Percentiles rank a stretch among this genome's conserved stretches.
Conservation (phyloP, 306 rosid species). For the Quercus berberidifolia region DNA sequence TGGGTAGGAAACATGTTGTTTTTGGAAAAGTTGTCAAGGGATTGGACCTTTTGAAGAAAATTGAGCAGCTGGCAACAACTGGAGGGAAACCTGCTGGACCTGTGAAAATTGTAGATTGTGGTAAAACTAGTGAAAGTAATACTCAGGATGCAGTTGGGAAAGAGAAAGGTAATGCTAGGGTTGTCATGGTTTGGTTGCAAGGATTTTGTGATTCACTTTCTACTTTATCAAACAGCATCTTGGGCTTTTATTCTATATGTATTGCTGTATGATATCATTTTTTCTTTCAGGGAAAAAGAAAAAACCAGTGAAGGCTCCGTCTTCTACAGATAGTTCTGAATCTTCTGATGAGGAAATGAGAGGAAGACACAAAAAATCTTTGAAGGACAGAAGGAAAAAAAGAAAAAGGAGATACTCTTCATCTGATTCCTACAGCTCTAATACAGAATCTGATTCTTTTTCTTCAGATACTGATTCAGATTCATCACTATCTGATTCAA, state of each 20-base stretch:
- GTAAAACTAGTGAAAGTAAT: conserved; percentile 59
- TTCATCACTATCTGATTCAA: conserved; percentile 62
- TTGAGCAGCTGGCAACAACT: conserved; percentile 71
- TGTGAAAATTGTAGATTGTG: conserved; percentile 84
- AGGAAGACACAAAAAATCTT: conserved; percentile 46
- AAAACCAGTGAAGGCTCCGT: conserved; percentile 42
- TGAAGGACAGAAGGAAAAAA: conserved; percentile 52
- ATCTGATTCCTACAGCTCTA: conserved; percentile 69
- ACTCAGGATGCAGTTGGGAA: conserved; percentile 40
- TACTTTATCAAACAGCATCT: background rate
- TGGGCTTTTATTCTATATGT: background rate
- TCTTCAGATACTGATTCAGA: conserved; percentile 66
- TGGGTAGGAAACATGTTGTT: conserved; percentile 87
- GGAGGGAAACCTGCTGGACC: conserved; percentile 72
- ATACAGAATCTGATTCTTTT: conserved; percentile 39
- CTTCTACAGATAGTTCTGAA: conserved; percentile 49
- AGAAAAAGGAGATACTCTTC: conserved; percentile 60
- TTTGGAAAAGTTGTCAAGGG: conserved; percentile 88
- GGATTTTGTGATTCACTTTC: background rate
- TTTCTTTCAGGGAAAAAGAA: conserved; percentile 59
- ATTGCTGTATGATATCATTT: conserved; percentile 11
- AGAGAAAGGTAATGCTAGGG: conserved; percentile 58
- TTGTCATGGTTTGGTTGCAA: background rate
- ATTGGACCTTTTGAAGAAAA: conserved; percentile 67
- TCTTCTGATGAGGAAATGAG: conserved; percentile 50